Evolutionary conservation across 2,329 filamentous ascomycete species (phyloP).

Genomic region (Fusarium poae): DNA sequence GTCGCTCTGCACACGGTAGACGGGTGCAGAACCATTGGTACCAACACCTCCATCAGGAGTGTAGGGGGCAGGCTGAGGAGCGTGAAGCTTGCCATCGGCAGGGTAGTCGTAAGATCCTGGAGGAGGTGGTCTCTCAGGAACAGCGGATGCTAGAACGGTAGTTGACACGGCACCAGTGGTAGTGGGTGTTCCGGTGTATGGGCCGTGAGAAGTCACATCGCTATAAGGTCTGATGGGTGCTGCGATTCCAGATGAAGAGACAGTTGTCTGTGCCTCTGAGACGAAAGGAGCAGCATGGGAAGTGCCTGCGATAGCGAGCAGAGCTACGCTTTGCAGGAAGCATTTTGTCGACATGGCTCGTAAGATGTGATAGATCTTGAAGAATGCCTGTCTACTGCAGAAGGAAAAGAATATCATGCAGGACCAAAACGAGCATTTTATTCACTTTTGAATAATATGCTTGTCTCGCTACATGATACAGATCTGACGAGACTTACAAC

Average conservation of each 20-base stretch:
- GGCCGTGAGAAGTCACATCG: conserved; percentile 75
- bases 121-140: conserved; percentile 69
- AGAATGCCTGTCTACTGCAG: background rate
- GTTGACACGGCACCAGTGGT: conserved; percentile 77
- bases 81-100: conserved; percentile 75
- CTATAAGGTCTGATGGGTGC: conserved; percentile 56
- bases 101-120: conserved; percentile 77
- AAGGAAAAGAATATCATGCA: background rate
- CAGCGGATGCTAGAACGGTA: conserved; percentile 66
- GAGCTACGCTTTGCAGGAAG: conserved; percentile 9
- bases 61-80: conserved; percentile 78
- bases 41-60: conserved; percentile 79
- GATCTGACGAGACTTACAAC: background rate
- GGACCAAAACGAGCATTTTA: conserved; percentile 6
- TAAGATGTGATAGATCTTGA: background rate
- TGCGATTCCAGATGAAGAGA: conserved; percentile 50
- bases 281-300: conserved; percentile 52
- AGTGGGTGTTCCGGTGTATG: conserved; percentile 73
- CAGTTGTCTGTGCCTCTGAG: conserved; percentile 54
- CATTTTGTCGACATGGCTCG: conserved; percentile 20
- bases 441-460: background rate
- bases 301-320: conserved; percentile 32
- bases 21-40: conserved; percentile 80
- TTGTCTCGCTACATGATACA: background rate
- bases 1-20: conserved; percentile 83